Conservation (phyloP, 768 basidiomycete genomes). For the Boletus eberwhitei region DNA sequence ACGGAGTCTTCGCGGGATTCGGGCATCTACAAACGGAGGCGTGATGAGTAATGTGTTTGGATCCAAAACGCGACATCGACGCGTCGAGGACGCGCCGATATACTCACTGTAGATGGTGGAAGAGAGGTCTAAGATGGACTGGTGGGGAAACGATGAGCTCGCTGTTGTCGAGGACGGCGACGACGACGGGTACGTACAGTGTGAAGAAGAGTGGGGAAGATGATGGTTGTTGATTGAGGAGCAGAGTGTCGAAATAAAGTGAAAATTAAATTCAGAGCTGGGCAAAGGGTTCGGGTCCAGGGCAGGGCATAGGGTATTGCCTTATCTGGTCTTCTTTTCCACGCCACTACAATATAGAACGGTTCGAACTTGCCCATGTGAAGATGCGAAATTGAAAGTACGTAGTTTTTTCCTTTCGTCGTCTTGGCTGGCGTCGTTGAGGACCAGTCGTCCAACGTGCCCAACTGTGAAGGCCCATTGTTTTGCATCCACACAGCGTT, state of each 20-base stretch:
- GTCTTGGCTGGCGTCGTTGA: constrained; percentile 1
- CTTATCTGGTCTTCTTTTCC: constrained; percentile 7
- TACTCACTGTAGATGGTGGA: constrained; percentile 41
- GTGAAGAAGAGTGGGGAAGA: constrained; percentile 37
- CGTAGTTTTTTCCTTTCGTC: neutral
- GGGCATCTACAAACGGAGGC: constrained; percentile 53
- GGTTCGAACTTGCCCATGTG: constrained; percentile 3
- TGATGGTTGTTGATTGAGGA: constrained; percentile 46
- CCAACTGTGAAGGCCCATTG: neutral
- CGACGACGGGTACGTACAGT: constrained; percentile 39
- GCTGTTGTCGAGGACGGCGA: constrained; percentile 32
- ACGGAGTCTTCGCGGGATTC: constrained; percentile 91
- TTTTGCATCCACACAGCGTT: neutral
- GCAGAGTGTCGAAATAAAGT: constrained; percentile 47
- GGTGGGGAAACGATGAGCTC: constrained; percentile 34
- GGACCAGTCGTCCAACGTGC: too few relatives aligned
- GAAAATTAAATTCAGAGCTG: constrained; percentile 65
- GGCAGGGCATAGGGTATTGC: constrained; percentile 36
- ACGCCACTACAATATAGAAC: constrained; percentile 25
- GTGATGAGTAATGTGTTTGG: constrained; percentile 18
- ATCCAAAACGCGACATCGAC: constrained; percentile 26
- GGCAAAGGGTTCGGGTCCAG: constrained; percentile 68
- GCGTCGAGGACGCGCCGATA: constrained; percentile 38
- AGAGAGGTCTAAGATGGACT: constrained; percentile 15
- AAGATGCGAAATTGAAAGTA: constrained; percentile 6